Evolutionary conservation across 2,329 filamentous ascomycete genomes (phyloP).

Genomic region (Decorospora gaudefroyi): DNA sequence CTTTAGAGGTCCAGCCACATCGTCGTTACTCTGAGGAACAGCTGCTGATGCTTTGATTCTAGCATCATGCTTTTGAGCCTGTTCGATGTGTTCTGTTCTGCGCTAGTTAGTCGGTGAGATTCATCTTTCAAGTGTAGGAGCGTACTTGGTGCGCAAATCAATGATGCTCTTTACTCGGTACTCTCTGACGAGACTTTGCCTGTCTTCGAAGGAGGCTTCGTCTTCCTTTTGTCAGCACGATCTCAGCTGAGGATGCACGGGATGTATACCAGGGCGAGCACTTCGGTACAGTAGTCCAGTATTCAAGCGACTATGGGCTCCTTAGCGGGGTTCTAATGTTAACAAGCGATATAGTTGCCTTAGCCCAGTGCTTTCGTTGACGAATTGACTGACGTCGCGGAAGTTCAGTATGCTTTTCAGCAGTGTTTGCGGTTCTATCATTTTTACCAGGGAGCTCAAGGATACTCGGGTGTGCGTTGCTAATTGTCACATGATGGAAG

Average conservation of each 20-base stretch:
- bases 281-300: constrained; percentile 41
- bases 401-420: constrained; percentile 45
- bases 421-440: constrained; percentile 20
- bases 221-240: constrained; percentile 54
- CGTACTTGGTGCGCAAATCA: constrained; percentile 76
- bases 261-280: constrained; percentile 41
- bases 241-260: not conserved
- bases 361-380: constrained; percentile 31
- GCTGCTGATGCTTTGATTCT: constrained; percentile 53
- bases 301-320: constrained; percentile 27
- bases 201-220: constrained; percentile 70
- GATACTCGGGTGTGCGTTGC: not conserved
- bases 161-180: constrained; percentile 72
- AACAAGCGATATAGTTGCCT: constrained; percentile 15
- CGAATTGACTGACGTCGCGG: constrained; percentile 43
- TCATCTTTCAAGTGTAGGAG: not conserved
- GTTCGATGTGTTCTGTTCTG: constrained; percentile 74
- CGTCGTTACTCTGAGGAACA: constrained; percentile 55
- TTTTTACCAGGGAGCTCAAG: constrained; percentile 2
- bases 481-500: no score
- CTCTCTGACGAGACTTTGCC: constrained; percentile 60
- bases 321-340: constrained; percentile 5
- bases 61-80: constrained; percentile 64
- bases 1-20: constrained; percentile 60
- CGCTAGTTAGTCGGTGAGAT: constrained; percentile 5